Percentiles rank a stretch among this genome's conserved stretches.
phyloP scores from a whole-genome alignment of 805 yeast species.

The Hanseniaspora pseudoguilliermondii region DNA sequence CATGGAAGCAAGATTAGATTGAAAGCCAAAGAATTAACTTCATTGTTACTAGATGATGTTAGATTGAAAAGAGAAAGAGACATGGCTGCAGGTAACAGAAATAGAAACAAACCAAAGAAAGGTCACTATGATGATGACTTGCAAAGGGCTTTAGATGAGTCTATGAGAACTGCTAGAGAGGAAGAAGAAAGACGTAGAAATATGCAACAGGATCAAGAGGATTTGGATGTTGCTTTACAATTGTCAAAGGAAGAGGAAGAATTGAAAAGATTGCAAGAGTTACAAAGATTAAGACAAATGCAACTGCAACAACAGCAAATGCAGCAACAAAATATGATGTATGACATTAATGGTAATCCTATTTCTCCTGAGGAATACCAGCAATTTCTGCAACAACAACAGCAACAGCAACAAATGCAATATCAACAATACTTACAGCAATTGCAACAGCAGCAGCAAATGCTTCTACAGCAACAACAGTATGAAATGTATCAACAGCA shows the following conservation, averaged over 20 bases:
- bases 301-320: slow-evolving; percentile 18
- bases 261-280: slow-evolving; percentile 22
- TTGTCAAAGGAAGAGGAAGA: slow-evolving; percentile 26
- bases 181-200: slow-evolving; percentile 49
- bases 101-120: slow-evolving; percentile 21
- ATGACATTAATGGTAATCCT: slow-evolving; percentile 28
- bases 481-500: slow-evolving; percentile 29
- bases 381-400: slow-evolving; percentile 21
- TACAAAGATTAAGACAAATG: slow-evolving; percentile 21
- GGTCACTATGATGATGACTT: slow-evolving; percentile 57
- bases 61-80: slow-evolving; percentile 60
- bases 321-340: slow-evolving; percentile 22
- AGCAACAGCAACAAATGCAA: slow-evolving; percentile 22
- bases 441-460: slow-evolving; percentile 31
- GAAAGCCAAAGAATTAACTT: slow-evolving; percentile 77
- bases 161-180: slow-evolving; percentile 69
- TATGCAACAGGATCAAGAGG: slow-evolving; percentile 18
- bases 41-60: slow-evolving; percentile 59
- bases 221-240: slow-evolving; percentile 24
- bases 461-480: slow-evolving; percentile 22
- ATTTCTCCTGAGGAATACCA: slow-evolving; percentile 26
- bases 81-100: slow-evolving; percentile 27
- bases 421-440: slow-evolving; percentile 29
- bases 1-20: slow-evolving; percentile 82
- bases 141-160: slow-evolving; percentile 66